Percentiles rank a stretch among this genome's conserved stretches.
Conservation (phyloP, 495 filamentous ascomycete genomes). For the Aspergillus haitiensis region DNA sequence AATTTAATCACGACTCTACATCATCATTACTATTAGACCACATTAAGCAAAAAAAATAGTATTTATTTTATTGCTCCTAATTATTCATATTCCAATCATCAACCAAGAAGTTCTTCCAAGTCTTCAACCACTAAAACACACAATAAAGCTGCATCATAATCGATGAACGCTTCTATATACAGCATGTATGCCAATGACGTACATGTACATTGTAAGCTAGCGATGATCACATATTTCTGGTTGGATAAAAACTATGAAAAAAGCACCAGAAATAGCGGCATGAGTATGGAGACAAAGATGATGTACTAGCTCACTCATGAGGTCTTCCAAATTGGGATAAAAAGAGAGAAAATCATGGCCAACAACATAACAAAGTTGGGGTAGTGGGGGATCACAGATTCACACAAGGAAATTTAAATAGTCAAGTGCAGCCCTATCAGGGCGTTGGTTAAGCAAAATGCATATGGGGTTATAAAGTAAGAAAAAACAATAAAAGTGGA, state of each 20-base stretch:
- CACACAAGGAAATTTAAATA: conserved; percentile 19
- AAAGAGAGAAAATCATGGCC: conserved; percentile 25
- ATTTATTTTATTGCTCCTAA: neutral
- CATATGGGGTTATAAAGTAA: conserved; percentile 23
- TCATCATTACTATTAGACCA: too few relatives aligned
- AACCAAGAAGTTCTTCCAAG: conserved; percentile 1
- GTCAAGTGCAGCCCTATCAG: conserved; percentile 25
- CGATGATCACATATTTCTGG: conserved; percentile 20
- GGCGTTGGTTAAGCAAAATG: conserved; percentile 20
- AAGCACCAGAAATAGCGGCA: conserved; percentile 27
- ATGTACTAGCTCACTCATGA: conserved; percentile 25
- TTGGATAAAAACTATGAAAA: conserved; percentile 27
- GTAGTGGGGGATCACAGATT: conserved; percentile 17
- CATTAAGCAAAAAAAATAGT: neutral
- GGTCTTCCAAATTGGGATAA: conserved; percentile 26
- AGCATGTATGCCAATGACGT: conserved; percentile 32
- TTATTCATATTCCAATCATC: neutral
- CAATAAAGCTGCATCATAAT: conserved; percentile 20
- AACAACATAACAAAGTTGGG: conserved; percentile 21
- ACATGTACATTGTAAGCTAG: conserved; percentile 39
- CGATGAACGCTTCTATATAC: conserved; percentile 37
- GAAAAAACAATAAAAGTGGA: conserved; percentile 17
- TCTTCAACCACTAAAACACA: conserved; percentile 17
- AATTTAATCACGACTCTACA: too few relatives aligned
- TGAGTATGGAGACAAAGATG: conserved; percentile 25